Evolutionary conservation across 179 eudicot species (phyloP), one percentile per base, ranked within the genome.

Genomic region (Carnegiea gigantea): DNA sequence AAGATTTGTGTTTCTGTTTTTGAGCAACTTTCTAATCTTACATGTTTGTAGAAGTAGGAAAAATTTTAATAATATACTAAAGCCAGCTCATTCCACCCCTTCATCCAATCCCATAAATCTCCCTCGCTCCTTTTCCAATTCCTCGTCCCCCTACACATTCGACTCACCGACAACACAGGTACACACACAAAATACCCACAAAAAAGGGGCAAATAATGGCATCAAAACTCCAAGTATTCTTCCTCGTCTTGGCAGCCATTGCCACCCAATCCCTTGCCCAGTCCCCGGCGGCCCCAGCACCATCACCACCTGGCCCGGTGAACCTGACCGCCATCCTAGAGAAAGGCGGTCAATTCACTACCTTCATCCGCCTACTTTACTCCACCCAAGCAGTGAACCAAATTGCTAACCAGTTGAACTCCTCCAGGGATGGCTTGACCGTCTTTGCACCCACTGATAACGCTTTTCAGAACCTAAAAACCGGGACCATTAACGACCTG

Each of bases 361-460:
- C 82, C 43, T 86, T 88, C 84, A 48, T 86, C 38, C 82, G 85
- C 53, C 85, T 88, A 21, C 84, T 88, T 3, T 10, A 40, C 13
- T 38, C 86, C 15, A 85, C 86, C 73, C 90, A 88, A 57, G 90
- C 79, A 0, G 82, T 18, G 53, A 44, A 17, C 44, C 87, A 88
- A 28, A 78, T 89, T 1, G 72, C 62, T 28, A 81, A 77, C 78
- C 92, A 86, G n/a, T 81, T 88, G 18, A 89, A 86, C 81, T 72
- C 76, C 67, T 88, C 90, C 0, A 79, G 80, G 9, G 84, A 89
- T 6, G 88, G 87, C 49, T 46, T 89, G 70, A 89, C 92, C 10
- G 79, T 89, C 2, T 86, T 89, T 17, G 90, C 90, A 6, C 92
- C 92, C 0, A 83, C 92, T 17, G 90, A 89, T 53, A 83, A 82